Evolutionary conservation across 805 yeast species (phyloP), one percentile per base, ranked within the genome.

Genomic region (Starmerella vitae): DNA sequence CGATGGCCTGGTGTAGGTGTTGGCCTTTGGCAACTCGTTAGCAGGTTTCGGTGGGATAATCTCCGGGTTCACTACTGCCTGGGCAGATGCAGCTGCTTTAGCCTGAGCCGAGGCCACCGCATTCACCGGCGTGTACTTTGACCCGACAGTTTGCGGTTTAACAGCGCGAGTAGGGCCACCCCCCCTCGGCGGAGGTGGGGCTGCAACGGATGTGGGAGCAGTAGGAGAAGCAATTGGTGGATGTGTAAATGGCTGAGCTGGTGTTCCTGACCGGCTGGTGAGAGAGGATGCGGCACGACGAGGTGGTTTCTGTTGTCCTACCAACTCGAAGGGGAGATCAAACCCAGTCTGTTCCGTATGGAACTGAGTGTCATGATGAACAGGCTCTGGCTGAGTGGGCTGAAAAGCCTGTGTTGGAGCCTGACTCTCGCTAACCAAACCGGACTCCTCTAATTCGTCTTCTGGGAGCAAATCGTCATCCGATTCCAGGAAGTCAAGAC

Each of bases 391-490:
- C n/a, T n/a, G n/a, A n/a, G n/a, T n/a, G n/a, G n/a, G n/a, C 27
- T 9, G 9, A 9, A 13, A 24, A 52, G 37, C 41, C 54, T 40
- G 33, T 39, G 40, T 32, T 26, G 27, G 5, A 38, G 22, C 26
- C 21, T 27, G 33, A 40, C 41, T 22, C 28, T 21, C 28, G 25
- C 27, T 36, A 43, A 20, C 33, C 13, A 13, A 24, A 24, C 9
- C n/a, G n/a, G n/a, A n/a, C n/a, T n/a, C n/a, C n/a, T n/a, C 12
- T 13, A 24, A 13, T 9, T 55, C 58, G 14, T 55, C 59, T 14
- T 57, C 62, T 8, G 54, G 41, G 9, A 54, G 43, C 15, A 58
- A 44, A 9, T 59, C 63, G 15, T 59, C 62, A 29, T 59, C 63
- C 12, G 44, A 52, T 5, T 50, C 61, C 37, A 59, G 39, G 36